These are phyloP conservation scores for Sphaerulina populicola DNA, from an alignment of 2,329 filamentous ascomycete species.

Conservation along the genomic window DNA sequence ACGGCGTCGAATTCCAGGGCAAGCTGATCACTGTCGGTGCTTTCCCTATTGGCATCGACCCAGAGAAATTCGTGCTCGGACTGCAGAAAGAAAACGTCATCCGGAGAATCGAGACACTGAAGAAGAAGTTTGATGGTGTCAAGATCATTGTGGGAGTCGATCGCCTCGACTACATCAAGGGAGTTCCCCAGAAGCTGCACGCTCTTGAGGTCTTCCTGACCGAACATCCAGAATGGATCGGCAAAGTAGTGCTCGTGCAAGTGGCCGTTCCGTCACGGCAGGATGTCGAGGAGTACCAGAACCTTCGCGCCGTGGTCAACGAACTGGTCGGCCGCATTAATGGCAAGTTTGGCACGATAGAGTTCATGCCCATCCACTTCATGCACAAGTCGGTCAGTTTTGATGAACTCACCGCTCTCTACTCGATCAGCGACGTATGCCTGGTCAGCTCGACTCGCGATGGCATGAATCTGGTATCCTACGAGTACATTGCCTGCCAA, in stretches of 20 bases:
- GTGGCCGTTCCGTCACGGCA: slow-evolving; percentile 90
- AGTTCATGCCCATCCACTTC: slow-evolving; percentile 99
- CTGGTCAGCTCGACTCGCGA: slow-evolving; percentile 92
- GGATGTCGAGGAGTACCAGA: slow-evolving; percentile 97
- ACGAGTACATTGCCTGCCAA: slow-evolving; percentile 95
- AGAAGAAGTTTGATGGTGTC: slow-evolving; percentile 87
- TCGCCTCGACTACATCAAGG: slow-evolving; percentile 96
- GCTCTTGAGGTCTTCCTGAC: slow-evolving; percentile 94
- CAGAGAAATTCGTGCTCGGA: slow-evolving; percentile 88
- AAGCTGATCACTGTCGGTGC: slow-evolving; percentile 86
- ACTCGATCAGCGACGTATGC: slow-evolving; percentile 85
- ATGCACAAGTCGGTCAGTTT: slow-evolving; percentile 93
- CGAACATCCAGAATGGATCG: slow-evolving; percentile 96
- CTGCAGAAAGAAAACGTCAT: slow-evolving; percentile 78
- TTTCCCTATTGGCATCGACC: slow-evolving; percentile 96
- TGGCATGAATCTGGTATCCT: slow-evolving; percentile 97
- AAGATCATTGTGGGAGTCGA: slow-evolving; percentile 97
- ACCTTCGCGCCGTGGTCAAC: slow-evolving; percentile 88
- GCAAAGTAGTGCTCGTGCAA: slow-evolving; percentile 91
- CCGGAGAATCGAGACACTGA: slow-evolving; percentile 73
- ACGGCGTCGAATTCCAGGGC: slow-evolving; percentile 83
- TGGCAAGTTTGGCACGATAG: slow-evolving; percentile 89
- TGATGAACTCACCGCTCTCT: slow-evolving; percentile 87
- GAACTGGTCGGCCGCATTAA: slow-evolving; percentile 96
- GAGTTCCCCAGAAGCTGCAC: slow-evolving; percentile 93